Evolutionary conservation across 164 flowering plant genomes (phyloP), one percentile per base, ranked within the genome.

Genomic region (Buxus sempervirens): DNA sequence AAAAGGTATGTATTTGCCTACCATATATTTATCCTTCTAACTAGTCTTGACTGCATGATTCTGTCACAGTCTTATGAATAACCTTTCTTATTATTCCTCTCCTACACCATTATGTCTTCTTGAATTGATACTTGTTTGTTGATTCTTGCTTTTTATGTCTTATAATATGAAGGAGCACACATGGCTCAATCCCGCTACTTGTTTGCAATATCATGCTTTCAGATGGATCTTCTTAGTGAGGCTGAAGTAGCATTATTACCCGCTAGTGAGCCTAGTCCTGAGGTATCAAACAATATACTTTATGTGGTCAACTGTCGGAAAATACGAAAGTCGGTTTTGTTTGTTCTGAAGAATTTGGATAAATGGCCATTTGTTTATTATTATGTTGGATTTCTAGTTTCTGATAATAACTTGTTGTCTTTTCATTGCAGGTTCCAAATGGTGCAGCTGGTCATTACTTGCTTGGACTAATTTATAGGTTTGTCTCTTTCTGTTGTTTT

Each of bases 361-460:
- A 15, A 15, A 45, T 45, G 51, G 18, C 13, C 28, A 36, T 48
- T n/a, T 41, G 28, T 9, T 20, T 67, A 18, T 26, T 53, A 13
- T 63, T 55, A 28, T 14, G 19, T n/a, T 54, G 14, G 54, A 65
- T 53, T 23, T n/a, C 0, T 15, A 13, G n/a, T 28, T 20, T 20
- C 18, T 15, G 21, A 9, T 65, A 9, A 10, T 25, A 3, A 51
- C 24, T 48, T 24, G 14, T 26, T 5, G 36, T 68, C n/a, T 54
- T 73, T 64, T 42, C 19, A 9, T 22, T 79, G 77, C 85, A 96
- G 99, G 84, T 96, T 70, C 98, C 98, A 72, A 89, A 90, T 85
- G 99, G 99, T 71, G 99, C 98, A 65, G 94, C 98, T 66, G 99
- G 98, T 58, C 99, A 96, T 85, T 91, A 88, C 78, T 94, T 96